Evolutionary conservation across 2,329 filamentous ascomycete genomes (phyloP), one percentile per base, ranked within the genome.

Genomic region (Calonectria pteridis): DNA sequence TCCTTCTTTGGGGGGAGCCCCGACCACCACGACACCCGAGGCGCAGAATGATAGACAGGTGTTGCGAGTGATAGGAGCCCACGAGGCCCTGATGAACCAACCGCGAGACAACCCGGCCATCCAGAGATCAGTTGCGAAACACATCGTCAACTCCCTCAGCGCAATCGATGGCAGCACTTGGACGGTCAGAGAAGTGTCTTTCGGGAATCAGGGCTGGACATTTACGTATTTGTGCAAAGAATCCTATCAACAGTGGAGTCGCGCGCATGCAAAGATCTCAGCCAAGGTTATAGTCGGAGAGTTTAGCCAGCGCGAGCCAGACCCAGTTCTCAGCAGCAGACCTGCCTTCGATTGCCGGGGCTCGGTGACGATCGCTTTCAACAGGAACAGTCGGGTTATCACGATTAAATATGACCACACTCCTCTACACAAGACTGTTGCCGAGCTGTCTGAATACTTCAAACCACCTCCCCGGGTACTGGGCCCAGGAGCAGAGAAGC

Each of bases 321-420:
- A 91, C 75, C 83, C 85, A 0, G 73, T 85, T 37, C 84, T 87
- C 29, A 77, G 87, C 46, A 82, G 89, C 33, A 88, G 90, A 18
- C 90, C 90, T 66, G 90, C 90, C 0, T 92, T 91, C 75, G 89
- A 92, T 77, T 92, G 90, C 73, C 86, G 88, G 46, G 90, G 90
- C 23, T 84, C 84, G 0, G 80, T 91, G 23, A 85, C 82, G 3
- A 85, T 92, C 53, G 80, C 85, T 1, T 91, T 92, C 75, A 85
- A 86, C 9, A 87, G 86, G 69, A 84, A 84, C 29, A 85, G 83
- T 35, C 86, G 87, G 37, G 82, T 84, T 11, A 87, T 92, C 49
- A 84, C 86, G 14, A 83, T 91, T 68, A 88, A 88, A 71, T 91
- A 91, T 77, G 86, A 89, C 37, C 90, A 92, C 76, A 90, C 87